phyloP scores from a whole-genome alignment of 768 basidiomycete genomes.

The Boletus eberwhitei region DNA sequence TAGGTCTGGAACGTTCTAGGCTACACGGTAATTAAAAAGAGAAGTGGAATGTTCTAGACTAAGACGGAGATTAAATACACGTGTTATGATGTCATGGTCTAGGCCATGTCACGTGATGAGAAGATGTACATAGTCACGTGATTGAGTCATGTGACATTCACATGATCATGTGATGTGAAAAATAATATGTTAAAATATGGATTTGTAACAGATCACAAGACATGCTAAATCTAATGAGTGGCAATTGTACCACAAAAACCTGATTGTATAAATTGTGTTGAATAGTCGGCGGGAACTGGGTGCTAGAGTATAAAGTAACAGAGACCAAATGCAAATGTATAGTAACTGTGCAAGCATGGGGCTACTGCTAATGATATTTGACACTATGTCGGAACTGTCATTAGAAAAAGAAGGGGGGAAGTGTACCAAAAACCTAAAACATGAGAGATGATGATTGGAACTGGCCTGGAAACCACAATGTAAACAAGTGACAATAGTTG shows the following conservation, averaged over 20 bases:
- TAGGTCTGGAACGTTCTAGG: too few relatives aligned
- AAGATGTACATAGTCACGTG: too few relatives aligned
- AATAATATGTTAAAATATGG: too few relatives aligned
- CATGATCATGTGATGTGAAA: too few relatives aligned
- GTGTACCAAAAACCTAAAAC: conserved; percentile 2
- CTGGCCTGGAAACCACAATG: background rate
- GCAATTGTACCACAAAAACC: background rate
- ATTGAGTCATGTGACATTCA: too few relatives aligned
- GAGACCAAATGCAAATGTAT: background rate
- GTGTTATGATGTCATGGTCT: too few relatives aligned
- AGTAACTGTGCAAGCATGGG: background rate
- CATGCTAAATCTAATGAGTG: background rate
- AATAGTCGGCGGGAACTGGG: background rate
- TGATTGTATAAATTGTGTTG: background rate
- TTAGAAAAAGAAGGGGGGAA: background rate
- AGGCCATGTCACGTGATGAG: too few relatives aligned
- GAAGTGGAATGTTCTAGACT: too few relatives aligned
- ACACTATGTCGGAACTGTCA: background rate
- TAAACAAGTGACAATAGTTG: conserved; percentile 20
- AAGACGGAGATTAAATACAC: too few relatives aligned
- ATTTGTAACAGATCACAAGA: background rate
- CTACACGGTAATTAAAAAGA: too few relatives aligned
- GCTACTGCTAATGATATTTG: background rate
- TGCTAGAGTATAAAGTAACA: background rate
- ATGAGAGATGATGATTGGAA: conserved; percentile 16